Percentiles rank a stretch among this genome's conserved stretches.
Conservation (phyloP, 2,329 filamentous ascomycete species). For the Claviceps digitariae region DNA sequence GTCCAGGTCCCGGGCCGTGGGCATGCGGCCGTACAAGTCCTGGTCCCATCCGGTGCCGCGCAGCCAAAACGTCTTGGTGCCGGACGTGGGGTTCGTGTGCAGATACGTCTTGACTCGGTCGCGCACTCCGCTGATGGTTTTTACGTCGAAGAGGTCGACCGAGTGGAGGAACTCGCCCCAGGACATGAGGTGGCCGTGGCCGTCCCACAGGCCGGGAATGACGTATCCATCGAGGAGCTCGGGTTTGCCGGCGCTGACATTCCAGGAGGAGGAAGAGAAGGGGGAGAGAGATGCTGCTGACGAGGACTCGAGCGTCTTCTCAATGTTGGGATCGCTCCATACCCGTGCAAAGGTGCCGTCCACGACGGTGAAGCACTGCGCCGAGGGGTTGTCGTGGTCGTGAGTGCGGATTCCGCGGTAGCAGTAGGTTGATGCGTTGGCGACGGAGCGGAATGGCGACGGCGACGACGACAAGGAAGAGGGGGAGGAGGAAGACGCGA, state of each 20-base stretch:
- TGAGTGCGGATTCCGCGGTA: constrained; percentile 26
- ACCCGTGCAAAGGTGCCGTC: constrained; percentile 38
- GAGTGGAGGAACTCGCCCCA: constrained; percentile 56
- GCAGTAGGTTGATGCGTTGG: constrained; percentile 20
- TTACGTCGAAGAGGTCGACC: constrained; percentile 47
- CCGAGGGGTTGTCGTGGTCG: constrained; percentile 20
- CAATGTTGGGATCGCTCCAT: constrained; percentile 21
- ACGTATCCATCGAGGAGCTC: constrained; percentile 31
- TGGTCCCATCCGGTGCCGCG: constrained; percentile 61
- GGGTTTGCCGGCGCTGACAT: neutral
- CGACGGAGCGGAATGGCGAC: neutral
- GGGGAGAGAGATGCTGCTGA: too few relatives aligned
- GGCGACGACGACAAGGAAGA: too few relatives aligned
- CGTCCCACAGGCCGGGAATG: constrained; percentile 57
- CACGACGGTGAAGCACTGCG: constrained; percentile 42
- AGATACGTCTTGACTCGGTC: constrained; percentile 39
- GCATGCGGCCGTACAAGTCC: constrained; percentile 49
- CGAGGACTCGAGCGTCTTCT: constrained; percentile 7
- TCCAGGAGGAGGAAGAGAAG: neutral
- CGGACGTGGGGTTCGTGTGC: constrained; percentile 32
- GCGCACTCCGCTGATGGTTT: constrained; percentile 41
- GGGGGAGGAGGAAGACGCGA: neutral
- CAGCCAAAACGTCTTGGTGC: constrained; percentile 45
- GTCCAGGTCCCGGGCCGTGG: constrained; percentile 45
- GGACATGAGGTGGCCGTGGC: constrained; percentile 52